Base-by-base conservation (phyloP, 2,329 filamentous ascomycete species). In the Aureobasidium leucospermi region DNA sequence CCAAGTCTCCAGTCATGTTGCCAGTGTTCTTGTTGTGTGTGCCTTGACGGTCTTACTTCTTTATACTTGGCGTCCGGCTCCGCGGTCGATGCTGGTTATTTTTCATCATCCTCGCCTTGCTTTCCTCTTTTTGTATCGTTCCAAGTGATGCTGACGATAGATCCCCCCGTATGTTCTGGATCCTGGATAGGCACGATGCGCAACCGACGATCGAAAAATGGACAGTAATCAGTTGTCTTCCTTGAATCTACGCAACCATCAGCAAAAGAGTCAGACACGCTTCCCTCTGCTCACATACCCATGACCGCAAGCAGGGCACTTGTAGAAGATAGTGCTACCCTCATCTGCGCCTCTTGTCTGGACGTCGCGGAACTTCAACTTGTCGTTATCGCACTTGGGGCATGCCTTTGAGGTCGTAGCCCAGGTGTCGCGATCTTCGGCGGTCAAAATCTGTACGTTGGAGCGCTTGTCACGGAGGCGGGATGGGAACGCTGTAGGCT, bases 301-400 rank as follows among this genome's bases (percentile, higher is more conserved):
- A 75, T 90, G 79, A 61, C 90, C 89, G 71, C 92, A 96, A 60
- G 91, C 85, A 4, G 67, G 67, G 75, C 92, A 96, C 62, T 81
- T 87, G 75, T 90, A 96, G 69, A 96, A 95, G 58, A 96, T 84
- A 0, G 93, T 96, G 65, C 87, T 90, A 62, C 94, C 94, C 83
- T 97, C 93, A 73, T 99, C 94, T 58, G 93, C 94, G 78, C 91
- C 86, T 67, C 93, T 87, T 68, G 96, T 77, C 73, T 99, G 94
- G 62, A 90, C 84, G 2, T 88, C 88, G 52, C 90, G 88, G 72
- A 87, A 97, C 67, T 85, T 88, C 73, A 97, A 90, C 70, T 96
- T 87, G 57, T 85, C 85, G 57, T 85, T 80, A 15, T 87, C 90
- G 72, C 94, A 97, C 68, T 90, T 86, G 47, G 87, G 83, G 71